Evolutionary conservation across 208 protist genomes (phyloP), one percentile per base, ranked within the genome.

Genomic region (Wallacemonas sp.): DNA sequence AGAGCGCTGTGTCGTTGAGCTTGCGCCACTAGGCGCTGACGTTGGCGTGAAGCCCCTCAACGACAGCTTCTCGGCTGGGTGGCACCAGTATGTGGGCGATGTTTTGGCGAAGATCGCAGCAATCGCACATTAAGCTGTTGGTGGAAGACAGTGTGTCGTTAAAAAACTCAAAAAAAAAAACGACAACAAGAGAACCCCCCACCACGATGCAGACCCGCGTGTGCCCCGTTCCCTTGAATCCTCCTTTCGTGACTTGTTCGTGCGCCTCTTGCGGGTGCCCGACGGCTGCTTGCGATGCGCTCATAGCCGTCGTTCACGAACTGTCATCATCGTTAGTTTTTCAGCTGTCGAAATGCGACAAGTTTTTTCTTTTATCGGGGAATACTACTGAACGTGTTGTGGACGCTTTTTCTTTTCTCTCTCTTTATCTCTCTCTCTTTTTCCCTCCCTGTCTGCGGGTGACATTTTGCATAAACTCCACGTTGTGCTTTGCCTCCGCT

Each of bases 1-100:
- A 4, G n/a, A 36, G 33, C 58, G 41, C 41, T 70, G 62, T 17
- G 55, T 45, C 15, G 21, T 61, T 42, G 68, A 62, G 51, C 5
- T 2, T 2, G 9, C 41, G 5, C 51, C 51, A 6, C 36, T 6
- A 17, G 36, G 14, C 36, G 36, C 36, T 6, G 36, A 6, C 9
- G 9, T 6, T 14, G 36, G 14, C 36, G 14, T 14, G 36, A 41
- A 41, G 9, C 6, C 36, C 9, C 36, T 17, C 6, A 14, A 6
- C 17, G 56, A 62, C 33, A 28, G 38, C 5, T 46, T 21, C 28
- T 11, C 31, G 14, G 22, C 24, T 12, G 56, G 26, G 19, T 51
- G 56, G 36, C 11, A 26, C 19, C 36, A 49, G 6, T 45, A 39
- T 33, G 56, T 62, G 19, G 36, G 56, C n/a, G 56, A 49, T 34